These are phyloP conservation scores for Tylopilus cervinicoccineus DNA, from an alignment of 768 basidiomycete species.

Conservation along the genomic window DNA sequence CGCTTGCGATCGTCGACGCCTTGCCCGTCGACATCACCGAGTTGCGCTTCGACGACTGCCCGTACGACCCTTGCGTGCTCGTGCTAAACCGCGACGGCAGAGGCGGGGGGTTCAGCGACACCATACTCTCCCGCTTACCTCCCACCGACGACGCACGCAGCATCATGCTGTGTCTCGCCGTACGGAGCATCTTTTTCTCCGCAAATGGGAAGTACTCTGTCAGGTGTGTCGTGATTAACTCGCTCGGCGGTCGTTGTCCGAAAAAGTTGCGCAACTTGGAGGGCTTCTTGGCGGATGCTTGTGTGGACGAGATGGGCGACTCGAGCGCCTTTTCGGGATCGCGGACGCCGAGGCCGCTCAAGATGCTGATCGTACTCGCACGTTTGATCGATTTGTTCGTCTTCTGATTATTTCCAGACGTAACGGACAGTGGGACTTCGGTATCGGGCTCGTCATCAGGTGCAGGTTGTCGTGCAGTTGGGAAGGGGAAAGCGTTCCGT, in stretches of 20 bases:
- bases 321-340: constrained; percentile 68
- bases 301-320: constrained; percentile 49
- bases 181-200: constrained; percentile 88
- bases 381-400: constrained; percentile 51
- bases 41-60: constrained; percentile 46
- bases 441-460: constrained; percentile 38
- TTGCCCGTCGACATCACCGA: constrained; percentile 37
- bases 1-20: constrained; percentile 16
- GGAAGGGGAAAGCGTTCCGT: constrained; percentile 13
- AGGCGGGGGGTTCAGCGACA: constrained; percentile 39
- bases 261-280: constrained; percentile 92
- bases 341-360: constrained; percentile 89
- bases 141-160: constrained; percentile 44
- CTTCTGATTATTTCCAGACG: constrained; percentile 26
- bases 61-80: constrained; percentile 35
- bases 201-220: constrained; percentile 94
- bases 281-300: constrained; percentile 38
- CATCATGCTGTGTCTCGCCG: constrained; percentile 88
- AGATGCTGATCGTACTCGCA: constrained; percentile 90
- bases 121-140: constrained; percentile 42
- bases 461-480: constrained; percentile 8
- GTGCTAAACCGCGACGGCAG: constrained; percentile 38
- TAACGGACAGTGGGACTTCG: constrained; percentile 30
- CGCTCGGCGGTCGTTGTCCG: constrained; percentile 95
- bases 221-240: constrained; percentile 92